Evolutionary conservation across 768 basidiomycete genomes (phyloP).

Genomic region (Mycena kentingensis): DNA sequence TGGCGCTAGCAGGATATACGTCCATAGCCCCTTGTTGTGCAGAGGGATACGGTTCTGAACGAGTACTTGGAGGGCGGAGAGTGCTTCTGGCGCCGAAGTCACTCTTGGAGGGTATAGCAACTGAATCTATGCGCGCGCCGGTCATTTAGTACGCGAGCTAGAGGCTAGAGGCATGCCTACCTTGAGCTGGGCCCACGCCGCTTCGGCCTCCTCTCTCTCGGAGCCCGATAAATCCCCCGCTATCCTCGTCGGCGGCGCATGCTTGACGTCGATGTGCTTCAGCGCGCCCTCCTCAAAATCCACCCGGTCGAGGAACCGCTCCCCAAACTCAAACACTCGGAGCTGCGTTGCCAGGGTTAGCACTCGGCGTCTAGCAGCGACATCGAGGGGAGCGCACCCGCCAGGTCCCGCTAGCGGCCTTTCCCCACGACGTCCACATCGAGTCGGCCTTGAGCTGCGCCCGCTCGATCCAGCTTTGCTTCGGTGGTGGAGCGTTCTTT

Average conservation of each 20-base stretch:
- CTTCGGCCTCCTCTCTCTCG: constrained; percentile 22
- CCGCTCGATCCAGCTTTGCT: constrained; percentile 45
- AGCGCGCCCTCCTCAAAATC: constrained; percentile 83
- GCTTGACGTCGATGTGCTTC: constrained; percentile 69
- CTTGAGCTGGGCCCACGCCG: constrained; percentile 22
- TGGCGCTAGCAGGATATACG: constrained; percentile 68
- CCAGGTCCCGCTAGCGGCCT: constrained; percentile 67
- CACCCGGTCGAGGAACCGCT: constrained; percentile 66
- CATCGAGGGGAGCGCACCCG: constrained; percentile 49
- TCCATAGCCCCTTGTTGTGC: constrained; percentile 65
- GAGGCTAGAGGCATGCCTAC: neutral
- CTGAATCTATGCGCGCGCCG: constrained; percentile 55
- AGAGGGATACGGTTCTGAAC: constrained; percentile 57
- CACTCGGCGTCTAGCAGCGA: neutral
- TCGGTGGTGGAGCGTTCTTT: constrained; percentile 30
- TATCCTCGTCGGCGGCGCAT: constrained; percentile 54
- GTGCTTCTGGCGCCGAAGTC: constrained; percentile 34
- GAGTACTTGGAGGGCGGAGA: constrained; percentile 52
- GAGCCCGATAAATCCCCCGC: constrained; percentile 23
- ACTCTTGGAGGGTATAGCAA: constrained; percentile 58
- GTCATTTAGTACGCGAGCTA: neutral
- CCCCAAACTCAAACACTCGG: constrained; percentile 62
- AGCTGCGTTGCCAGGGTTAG: constrained; percentile 41
- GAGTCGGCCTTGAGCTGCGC: constrained; percentile 52
- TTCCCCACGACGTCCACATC: constrained; percentile 70